Evolutionary conservation across 1,139 yeast genomes (phyloP).

Genomic region (Candida sp.): DNA sequence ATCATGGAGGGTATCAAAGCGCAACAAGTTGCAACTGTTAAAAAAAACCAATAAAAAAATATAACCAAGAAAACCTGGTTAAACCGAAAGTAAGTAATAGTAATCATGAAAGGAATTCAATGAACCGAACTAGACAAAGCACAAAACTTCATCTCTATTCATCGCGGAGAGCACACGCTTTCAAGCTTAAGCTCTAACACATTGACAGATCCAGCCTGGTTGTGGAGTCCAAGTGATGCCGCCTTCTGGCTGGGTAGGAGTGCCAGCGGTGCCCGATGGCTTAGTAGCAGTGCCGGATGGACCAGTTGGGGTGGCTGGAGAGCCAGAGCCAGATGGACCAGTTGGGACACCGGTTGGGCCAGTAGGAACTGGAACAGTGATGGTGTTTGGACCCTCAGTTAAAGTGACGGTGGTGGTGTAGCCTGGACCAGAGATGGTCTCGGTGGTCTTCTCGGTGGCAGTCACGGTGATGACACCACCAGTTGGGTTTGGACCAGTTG

Average conservation of each 20-base stretch:
- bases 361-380: constrained; percentile 1
- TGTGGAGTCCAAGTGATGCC: constrained; percentile 5
- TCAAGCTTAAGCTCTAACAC: constrained; percentile 6
- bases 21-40: too few relatives aligned
- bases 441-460: not conserved
- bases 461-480: constrained; percentile 2
- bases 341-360: not conserved
- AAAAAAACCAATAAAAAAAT: too few relatives aligned
- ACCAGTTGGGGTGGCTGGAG: not conserved
- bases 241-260: not conserved
- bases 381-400: constrained; percentile 1
- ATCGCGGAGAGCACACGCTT: too few relatives aligned
- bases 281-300: not conserved
- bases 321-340: not conserved
- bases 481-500: not conserved
- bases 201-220: constrained; percentile 7
- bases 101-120: too few relatives aligned
- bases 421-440: constrained; percentile 6
- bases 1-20: too few relatives aligned
- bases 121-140: too few relatives aligned
- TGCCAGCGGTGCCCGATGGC: not conserved
- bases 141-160: too few relatives aligned
- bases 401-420: constrained; percentile 4
- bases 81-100: too few relatives aligned
- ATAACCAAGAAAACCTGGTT: too few relatives aligned